These are phyloP conservation scores for Metschnikowia santaceciliae DNA, from an alignment of 805 yeast genomes.

Conservation along the genomic window DNA sequence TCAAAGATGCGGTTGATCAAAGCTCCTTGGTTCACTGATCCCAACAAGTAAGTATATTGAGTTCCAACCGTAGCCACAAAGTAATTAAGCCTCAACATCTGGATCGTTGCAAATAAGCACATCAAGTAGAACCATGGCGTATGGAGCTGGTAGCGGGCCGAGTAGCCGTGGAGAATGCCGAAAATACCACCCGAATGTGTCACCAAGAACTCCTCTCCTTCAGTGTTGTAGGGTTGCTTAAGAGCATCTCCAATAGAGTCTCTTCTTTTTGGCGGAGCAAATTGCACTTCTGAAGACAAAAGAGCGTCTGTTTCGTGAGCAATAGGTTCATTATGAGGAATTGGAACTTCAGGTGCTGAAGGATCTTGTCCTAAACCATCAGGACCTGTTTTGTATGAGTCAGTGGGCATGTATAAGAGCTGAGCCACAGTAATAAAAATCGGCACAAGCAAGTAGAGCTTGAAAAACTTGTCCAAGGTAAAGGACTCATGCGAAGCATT, in stretches of 20 bases:
- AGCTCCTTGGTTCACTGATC: slow-evolving; percentile 35
- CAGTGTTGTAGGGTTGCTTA: slow-evolving; percentile 50
- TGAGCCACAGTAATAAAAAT: slow-evolving; percentile 45
- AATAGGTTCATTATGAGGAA: too few species aligned
- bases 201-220: slow-evolving; percentile 39
- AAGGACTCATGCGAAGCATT: slow-evolving; percentile 29
- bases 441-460: slow-evolving; percentile 47
- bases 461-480: slow-evolving; percentile 42
- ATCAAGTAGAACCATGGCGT: slow-evolving; percentile 52
- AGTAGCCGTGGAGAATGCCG: slow-evolving; percentile 52
- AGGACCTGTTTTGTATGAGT: slow-evolving; percentile 43
- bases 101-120: slow-evolving; percentile 49
- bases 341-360: too few species aligned
- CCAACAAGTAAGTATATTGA: slow-evolving; percentile 48
- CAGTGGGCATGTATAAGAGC: slow-evolving; percentile 45
- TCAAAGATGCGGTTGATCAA: slow-evolving; percentile 47
- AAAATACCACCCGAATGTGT: slow-evolving; percentile 44
- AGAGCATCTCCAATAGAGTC: slow-evolving; percentile 56
- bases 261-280: slow-evolving; percentile 27
- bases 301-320: slow-evolving; percentile 25
- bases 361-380: slow-evolving; percentile 7
- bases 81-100: slow-evolving; percentile 54
- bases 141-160: slow-evolving; percentile 45
- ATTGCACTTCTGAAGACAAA: slow-evolving; percentile 12
- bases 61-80: slow-evolving; percentile 56